phyloP scores from a whole-genome alignment of 2,329 filamentous ascomycete species.

The Epichloe typhina region DNA sequence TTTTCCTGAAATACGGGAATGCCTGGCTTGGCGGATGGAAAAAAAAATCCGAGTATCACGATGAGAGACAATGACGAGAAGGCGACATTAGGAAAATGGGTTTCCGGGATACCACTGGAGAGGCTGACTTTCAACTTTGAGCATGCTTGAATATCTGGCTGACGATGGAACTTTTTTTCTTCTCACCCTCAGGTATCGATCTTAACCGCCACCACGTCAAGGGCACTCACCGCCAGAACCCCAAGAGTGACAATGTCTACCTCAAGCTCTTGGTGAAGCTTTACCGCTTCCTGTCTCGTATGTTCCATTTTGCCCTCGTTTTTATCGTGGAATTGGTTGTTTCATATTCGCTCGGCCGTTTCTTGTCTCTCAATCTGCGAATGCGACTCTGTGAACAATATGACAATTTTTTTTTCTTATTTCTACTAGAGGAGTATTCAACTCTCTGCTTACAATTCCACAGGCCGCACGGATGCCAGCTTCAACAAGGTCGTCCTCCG shows the following conservation, averaged over 20 bases:
- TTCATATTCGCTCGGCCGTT: not conserved
- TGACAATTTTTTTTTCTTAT: not conserved
- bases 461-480: constrained; percentile 86
- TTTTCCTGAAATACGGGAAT: constrained; percentile 10
- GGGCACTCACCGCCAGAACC: constrained; percentile 74
- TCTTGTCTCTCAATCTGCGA: not conserved
- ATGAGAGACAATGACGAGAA: not conserved
- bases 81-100: not conserved
- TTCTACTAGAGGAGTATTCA: not conserved
- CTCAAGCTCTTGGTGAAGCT: constrained; percentile 96
- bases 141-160: constrained; percentile 53
- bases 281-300: constrained; percentile 93
- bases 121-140: constrained; percentile 26
- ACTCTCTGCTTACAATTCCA: constrained; percentile 3
- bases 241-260: constrained; percentile 98
- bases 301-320: constrained; percentile 25
- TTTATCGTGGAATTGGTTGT: not conserved
- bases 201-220: constrained; percentile 57
- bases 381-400: not conserved
- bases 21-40: not conserved
- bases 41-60: constrained; percentile 13
- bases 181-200: constrained; percentile 48
- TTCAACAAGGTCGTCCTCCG: constrained; percentile 99
- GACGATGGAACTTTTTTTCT: constrained; percentile 34
- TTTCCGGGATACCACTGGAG: constrained; percentile 1